Evolutionary conservation across 2,329 filamentous ascomycete genomes (phyloP).

Genomic region (Arthrobotrys sinensis): DNA sequence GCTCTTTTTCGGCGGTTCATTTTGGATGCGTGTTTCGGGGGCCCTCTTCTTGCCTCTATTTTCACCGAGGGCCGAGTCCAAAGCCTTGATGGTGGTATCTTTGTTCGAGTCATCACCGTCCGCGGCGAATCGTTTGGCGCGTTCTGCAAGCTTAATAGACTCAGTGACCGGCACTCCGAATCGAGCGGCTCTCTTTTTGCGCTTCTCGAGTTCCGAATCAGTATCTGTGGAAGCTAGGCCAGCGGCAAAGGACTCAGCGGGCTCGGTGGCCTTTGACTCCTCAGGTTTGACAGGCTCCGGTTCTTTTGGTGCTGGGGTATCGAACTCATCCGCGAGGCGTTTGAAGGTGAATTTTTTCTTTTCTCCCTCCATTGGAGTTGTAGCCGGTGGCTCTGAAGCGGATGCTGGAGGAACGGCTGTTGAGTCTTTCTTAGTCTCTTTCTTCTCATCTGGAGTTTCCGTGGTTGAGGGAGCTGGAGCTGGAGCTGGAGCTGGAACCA

Average conservation of each 20-base stretch:
- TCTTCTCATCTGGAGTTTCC: constrained; percentile 22
- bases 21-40: constrained; percentile 49
- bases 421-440: constrained; percentile 59
- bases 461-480: constrained; percentile 6
- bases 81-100: constrained; percentile 38
- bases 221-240: constrained; percentile 41
- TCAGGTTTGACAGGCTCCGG: constrained; percentile 27
- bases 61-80: constrained; percentile 58
- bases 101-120: constrained; percentile 30
- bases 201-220: constrained; percentile 60
- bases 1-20: constrained; percentile 54
- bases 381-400: neutral
- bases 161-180: constrained; percentile 51
- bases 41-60: constrained; percentile 56
- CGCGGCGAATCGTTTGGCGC: constrained; percentile 54
- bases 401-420: constrained; percentile 7
- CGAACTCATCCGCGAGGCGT: constrained; percentile 58
- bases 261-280: constrained; percentile 28
- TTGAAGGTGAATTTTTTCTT: constrained; percentile 61
- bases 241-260: constrained; percentile 34
- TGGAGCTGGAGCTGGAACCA: neutral
- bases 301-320: constrained; percentile 29
- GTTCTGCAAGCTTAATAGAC: constrained; percentile 58
- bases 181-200: constrained; percentile 60
- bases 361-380: constrained; percentile 38